A percentile compares a stretch with the other conserved stretches of the same genome.
Conservation (phyloP, 2,329 filamentous ascomycete genomes). For the Pestalotiopsis sp. region DNA sequence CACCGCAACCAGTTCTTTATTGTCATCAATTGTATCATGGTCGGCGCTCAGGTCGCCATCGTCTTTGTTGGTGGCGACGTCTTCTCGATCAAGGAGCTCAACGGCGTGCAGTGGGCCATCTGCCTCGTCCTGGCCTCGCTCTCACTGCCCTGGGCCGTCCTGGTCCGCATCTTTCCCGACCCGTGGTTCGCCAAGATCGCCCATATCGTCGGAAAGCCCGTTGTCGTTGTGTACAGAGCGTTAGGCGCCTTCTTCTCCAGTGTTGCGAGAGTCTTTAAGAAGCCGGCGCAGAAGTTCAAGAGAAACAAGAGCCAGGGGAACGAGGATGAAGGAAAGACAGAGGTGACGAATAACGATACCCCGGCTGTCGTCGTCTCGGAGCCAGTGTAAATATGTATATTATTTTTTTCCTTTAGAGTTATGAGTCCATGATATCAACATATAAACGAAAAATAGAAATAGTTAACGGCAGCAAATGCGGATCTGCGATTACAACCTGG, state of each 20-base stretch:
- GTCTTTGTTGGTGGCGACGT: conserved; percentile 59
- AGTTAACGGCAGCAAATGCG: too few relatives aligned
- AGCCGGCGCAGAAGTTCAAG: conserved; percentile 7
- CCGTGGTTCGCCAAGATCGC: conserved; percentile 36
- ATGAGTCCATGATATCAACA: neutral
- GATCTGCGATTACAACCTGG: too few relatives aligned
- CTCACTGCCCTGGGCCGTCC: conserved; percentile 52
- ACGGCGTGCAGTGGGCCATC: conserved; percentile 57
- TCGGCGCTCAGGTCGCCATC: conserved; percentile 59
- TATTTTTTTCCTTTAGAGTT: neutral
- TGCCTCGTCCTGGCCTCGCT: conserved; percentile 50
- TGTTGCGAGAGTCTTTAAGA: conserved; percentile 22
- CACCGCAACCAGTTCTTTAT: conserved; percentile 61
- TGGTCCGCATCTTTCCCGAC: conserved; percentile 55
- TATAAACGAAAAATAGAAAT: too few relatives aligned
- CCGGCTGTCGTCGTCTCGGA: conserved; percentile 29
- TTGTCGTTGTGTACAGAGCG: conserved; percentile 29
- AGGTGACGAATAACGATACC: conserved; percentile 13
- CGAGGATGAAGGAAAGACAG: neutral
- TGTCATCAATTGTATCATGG: conserved; percentile 57
- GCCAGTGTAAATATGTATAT: neutral
- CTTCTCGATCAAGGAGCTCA: conserved; percentile 52
- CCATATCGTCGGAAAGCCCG: conserved; percentile 30
- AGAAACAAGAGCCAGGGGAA: neutral
- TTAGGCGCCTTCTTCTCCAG: conserved; percentile 21